phyloP scores from a whole-genome alignment of 1,139 yeast genomes.

The Yamadazyma mexicana region DNA sequence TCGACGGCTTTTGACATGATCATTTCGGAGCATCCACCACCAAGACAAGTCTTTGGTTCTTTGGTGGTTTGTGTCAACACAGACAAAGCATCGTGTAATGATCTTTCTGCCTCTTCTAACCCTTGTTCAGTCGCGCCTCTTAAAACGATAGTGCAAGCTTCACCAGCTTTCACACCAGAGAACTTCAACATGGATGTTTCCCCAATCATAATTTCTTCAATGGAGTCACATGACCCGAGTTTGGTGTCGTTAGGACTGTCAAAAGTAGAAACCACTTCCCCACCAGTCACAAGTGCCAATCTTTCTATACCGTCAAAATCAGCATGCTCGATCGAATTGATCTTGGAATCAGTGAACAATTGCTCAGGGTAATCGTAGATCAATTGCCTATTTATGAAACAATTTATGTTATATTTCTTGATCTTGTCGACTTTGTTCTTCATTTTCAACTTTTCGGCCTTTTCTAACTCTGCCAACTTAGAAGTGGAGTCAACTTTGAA shows the following conservation, averaged over 20 bases:
- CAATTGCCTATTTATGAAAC: constrained; percentile 92
- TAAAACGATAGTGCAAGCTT: constrained; percentile 93
- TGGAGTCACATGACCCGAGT: constrained; percentile 83
- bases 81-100: constrained; percentile 94
- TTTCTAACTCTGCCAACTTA: constrained; percentile 91
- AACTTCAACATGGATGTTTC: constrained; percentile 85
- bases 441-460: constrained; percentile 95
- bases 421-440: constrained; percentile 85
- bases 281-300: constrained; percentile 94
- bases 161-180: constrained; percentile 92
- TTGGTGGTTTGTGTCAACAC: constrained; percentile 93
- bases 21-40: constrained; percentile 99
- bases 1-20: constrained; percentile 97
- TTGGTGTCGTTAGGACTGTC: constrained; percentile 86
- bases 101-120: constrained; percentile 95
- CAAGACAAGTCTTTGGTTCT: constrained; percentile 92
- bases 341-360: constrained; percentile 80
- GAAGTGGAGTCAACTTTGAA: constrained; percentile 95
- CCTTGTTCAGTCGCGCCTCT: constrained; percentile 98
- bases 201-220: constrained; percentile 92
- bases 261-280: constrained; percentile 96
- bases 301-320: constrained; percentile 98
- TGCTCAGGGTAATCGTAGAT: constrained; percentile 99
- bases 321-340: constrained; percentile 95
- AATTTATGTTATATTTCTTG: constrained; percentile 76